Conservation (phyloP, 2,329 filamentous ascomycete genomes). For the Thelonectria olida region DNA sequence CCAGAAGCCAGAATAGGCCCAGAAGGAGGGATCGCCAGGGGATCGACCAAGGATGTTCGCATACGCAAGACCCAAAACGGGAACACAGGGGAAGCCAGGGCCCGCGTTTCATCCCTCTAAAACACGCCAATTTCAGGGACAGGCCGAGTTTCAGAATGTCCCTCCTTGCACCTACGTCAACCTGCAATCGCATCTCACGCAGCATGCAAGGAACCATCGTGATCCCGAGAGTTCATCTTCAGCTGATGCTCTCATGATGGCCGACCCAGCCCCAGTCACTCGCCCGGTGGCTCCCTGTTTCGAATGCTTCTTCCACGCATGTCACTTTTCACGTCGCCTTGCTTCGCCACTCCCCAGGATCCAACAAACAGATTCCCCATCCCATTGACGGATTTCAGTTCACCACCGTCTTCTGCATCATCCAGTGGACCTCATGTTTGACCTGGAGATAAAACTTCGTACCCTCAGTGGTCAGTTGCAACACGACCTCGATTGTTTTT, state of each 20-base stretch:
- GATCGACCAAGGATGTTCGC: conserved; percentile 7
- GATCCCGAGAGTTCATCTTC: not conserved
- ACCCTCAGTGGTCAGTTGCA: conserved; percentile 1
- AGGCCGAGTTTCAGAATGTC: conserved; percentile 14
- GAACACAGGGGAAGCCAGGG: conserved; percentile 8
- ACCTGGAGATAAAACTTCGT: conserved; percentile 9
- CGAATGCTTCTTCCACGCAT: not conserved
- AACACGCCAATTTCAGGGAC: conserved; percentile 9
- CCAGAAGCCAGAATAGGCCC: conserved; percentile 9
- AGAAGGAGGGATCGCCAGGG: not conserved
- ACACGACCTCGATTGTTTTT: too few species aligned
- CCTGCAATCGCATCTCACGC: not conserved
- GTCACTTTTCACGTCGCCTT: not conserved
- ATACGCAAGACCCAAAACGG: conserved; percentile 7
- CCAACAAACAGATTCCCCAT: conserved; percentile 3
- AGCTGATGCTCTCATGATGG: conserved; percentile 11
- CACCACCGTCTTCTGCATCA: not conserved
- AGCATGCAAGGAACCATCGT: not conserved
- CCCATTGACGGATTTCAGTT: conserved; percentile 10
- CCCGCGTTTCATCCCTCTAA: conserved; percentile 17
- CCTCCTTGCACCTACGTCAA: conserved; percentile 10
- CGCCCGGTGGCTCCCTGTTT: not conserved
- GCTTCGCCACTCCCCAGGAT: conserved; percentile 7
- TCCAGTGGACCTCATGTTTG: not conserved
- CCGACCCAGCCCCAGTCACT: not conserved